Evolutionary conservation across 306 rosid species (phyloP).

Genomic region (Malus asiatica): DNA sequence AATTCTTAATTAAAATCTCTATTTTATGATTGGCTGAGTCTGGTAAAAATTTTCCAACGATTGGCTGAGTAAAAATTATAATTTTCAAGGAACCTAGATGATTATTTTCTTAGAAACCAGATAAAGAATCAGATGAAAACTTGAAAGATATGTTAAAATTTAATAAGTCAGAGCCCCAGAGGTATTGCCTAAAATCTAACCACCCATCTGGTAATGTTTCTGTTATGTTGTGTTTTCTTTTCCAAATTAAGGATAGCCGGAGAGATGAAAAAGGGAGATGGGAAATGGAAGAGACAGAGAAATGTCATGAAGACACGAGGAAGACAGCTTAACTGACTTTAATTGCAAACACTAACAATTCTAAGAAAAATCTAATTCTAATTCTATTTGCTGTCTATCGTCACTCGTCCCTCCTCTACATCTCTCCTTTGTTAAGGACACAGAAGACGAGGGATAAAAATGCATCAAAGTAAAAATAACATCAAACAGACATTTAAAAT

Average conservation of each 20-base stretch:
- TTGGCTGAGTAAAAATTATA: neutral
- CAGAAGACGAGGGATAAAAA: neutral
- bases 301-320: neutral
- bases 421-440: neutral
- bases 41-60: neutral
- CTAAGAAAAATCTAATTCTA: neutral
- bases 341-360: neutral
- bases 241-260: neutral
- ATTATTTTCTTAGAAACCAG: slow-evolving; percentile 1
- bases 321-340: neutral
- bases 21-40: neutral
- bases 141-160: neutral
- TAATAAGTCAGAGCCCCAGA: neutral
- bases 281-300: neutral
- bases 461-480: neutral
- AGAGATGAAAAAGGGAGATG: neutral
- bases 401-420: neutral
- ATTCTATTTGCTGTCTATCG: neutral
- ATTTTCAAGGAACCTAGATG: neutral
- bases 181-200: neutral
- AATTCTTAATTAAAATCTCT: neutral
- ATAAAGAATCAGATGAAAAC: neutral
- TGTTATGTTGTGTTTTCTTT: neutral
- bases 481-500: neutral
- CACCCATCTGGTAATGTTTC: neutral